Conservation (phyloP, 2,329 filamentous ascomycete genomes). For the Epicoccum sorghinum region DNA sequence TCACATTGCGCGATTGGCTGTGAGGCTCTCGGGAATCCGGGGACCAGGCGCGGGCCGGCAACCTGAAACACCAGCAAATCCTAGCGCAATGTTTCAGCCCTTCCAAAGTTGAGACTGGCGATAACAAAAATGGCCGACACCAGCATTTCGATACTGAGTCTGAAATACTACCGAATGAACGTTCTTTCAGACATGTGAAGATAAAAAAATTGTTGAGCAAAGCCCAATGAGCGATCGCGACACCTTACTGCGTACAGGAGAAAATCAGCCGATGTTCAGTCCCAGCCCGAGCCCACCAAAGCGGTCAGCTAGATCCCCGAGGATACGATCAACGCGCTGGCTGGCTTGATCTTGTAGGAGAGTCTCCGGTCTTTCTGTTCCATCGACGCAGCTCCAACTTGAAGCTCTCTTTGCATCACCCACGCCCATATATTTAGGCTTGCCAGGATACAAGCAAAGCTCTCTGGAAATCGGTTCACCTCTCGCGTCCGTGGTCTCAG, state of each 20-base stretch:
- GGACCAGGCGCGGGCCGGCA: slow-evolving; percentile 16
- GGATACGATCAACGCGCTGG: slow-evolving; percentile 22
- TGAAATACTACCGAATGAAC: too few species aligned
- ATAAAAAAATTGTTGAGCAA: too few species aligned
- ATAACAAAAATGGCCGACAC: neutral
- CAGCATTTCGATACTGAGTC: too few species aligned
- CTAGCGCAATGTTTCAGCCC: slow-evolving; percentile 8
- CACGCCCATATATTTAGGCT: slow-evolving; percentile 23
- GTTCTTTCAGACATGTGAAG: too few species aligned
- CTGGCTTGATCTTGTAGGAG: slow-evolving; percentile 6
- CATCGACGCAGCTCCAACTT: slow-evolving; percentile 33
- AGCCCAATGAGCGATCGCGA: too few species aligned
- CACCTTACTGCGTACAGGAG: too few species aligned
- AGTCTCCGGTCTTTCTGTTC: slow-evolving; percentile 19
- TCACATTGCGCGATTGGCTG: slow-evolving; percentile 5
- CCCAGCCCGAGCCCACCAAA: slow-evolving; percentile 27
- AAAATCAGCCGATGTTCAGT: slow-evolving; percentile 22
- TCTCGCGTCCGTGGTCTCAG: slow-evolving; percentile 19
- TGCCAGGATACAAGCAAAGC: slow-evolving; percentile 30
- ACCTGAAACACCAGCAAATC: slow-evolving; percentile 13
- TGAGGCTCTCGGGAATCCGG: slow-evolving; percentile 9
- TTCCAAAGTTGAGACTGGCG: neutral
- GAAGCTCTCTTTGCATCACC: slow-evolving; percentile 25
- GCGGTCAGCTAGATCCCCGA: slow-evolving; percentile 26
- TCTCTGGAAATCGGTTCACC: slow-evolving; percentile 28